These are phyloP conservation scores for Rubia occidens DNA, from an alignment of 305 asterid species.

Conservation along the genomic window DNA sequence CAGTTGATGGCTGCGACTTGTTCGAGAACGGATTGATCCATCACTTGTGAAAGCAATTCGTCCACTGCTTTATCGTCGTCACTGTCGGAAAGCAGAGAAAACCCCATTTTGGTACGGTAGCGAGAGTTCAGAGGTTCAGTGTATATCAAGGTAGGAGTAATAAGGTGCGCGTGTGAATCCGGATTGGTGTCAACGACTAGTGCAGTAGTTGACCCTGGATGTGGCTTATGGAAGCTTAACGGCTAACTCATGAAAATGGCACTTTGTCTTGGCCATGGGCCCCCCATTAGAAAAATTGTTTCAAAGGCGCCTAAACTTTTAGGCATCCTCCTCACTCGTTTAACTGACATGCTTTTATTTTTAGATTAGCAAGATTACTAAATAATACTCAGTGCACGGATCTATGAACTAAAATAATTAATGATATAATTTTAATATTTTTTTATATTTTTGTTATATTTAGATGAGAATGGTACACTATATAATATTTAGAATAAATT, in stretches of 20 bases:
- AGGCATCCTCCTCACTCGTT: too few species aligned
- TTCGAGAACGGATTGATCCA: constrained; percentile 62
- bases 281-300: neutral
- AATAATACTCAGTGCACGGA: too few species aligned
- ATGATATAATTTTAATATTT: too few species aligned
- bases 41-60: constrained; percentile 58
- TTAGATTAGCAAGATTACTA: too few species aligned
- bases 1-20: constrained; percentile 73
- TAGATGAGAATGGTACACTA: too few species aligned
- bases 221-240: neutral
- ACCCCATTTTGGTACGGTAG: constrained; percentile 31
- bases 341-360: too few species aligned
- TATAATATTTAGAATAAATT: too few species aligned
- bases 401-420: too few species aligned
- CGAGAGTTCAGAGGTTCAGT: neutral
- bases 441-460: too few species aligned
- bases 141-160: neutral
- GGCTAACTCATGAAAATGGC: constrained; percentile 18
- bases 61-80: constrained; percentile 74
- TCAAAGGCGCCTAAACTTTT: too few species aligned
- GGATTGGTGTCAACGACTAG: neutral
- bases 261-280: constrained; percentile 10
- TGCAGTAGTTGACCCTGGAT: neutral
- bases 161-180: neutral
- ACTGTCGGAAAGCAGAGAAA: constrained; percentile 52